Evolutionary conservation across 2,329 filamentous ascomycete genomes (phyloP).

Genomic region (Fusarium incarnatum): DNA sequence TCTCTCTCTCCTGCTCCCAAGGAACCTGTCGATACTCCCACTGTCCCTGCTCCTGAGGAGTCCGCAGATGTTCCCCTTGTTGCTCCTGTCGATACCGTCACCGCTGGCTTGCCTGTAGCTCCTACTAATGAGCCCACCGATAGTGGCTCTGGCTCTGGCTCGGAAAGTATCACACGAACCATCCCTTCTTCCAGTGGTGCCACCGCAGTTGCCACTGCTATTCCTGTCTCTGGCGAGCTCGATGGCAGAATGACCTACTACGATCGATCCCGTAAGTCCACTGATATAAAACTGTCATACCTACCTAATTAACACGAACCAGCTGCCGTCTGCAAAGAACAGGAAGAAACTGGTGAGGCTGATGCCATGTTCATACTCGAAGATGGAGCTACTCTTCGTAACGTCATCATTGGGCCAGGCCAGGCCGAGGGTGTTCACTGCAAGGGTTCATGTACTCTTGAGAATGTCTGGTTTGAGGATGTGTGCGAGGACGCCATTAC

Average conservation of each 20-base stretch:
- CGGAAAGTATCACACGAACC: conserved; percentile 31
- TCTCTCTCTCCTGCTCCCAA: conserved; percentile 5
- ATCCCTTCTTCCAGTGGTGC: conserved; percentile 38
- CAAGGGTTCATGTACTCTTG: conserved; percentile 57
- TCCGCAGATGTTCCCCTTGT: neutral
- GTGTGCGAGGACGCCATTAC: conserved; percentile 55
- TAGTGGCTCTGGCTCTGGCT: conserved; percentile 12
- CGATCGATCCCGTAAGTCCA: conserved; percentile 37
- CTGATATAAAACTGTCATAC: too few relatives aligned
- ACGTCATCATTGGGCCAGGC: conserved; percentile 64
- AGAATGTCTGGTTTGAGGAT: conserved; percentile 55
- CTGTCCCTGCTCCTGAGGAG: neutral
- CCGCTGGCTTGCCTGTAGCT: neutral
- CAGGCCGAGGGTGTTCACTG: conserved; percentile 65
- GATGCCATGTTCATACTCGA: conserved; percentile 64
- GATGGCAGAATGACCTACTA: conserved; percentile 40
- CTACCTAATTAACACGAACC: conserved; percentile 1
- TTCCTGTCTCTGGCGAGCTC: conserved; percentile 37
- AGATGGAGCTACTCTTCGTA: conserved; percentile 62
- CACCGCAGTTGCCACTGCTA: conserved; percentile 32
- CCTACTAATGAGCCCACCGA: neutral
- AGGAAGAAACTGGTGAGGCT: conserved; percentile 44
- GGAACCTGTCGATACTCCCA: neutral
- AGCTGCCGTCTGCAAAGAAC: conserved; percentile 45
- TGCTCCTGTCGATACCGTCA: neutral